Conservation (phyloP, 306 rosid genomes). For the Lagenaria siceraria region DNA sequence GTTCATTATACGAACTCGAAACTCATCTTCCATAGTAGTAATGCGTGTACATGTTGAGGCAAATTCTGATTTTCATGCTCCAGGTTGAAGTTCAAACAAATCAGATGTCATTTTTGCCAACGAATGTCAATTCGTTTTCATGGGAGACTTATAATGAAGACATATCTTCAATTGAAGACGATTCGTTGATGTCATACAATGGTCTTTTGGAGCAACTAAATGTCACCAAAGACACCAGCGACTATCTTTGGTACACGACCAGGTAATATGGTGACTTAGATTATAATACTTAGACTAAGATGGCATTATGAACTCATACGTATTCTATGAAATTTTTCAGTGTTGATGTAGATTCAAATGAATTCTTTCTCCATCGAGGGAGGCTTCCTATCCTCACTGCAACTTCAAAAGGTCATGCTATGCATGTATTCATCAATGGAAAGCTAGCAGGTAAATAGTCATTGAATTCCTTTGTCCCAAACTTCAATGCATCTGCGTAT, state of each 20-base stretch:
- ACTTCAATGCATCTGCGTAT: neutral
- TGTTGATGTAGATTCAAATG: slow-evolving; percentile 46
- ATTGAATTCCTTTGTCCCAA: neutral
- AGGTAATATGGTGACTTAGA: slow-evolving; percentile 27
- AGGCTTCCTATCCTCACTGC: slow-evolving; percentile 46
- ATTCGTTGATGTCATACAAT: slow-evolving; percentile 22
- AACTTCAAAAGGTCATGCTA: slow-evolving; percentile 60
- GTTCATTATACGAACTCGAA: too few relatives aligned
- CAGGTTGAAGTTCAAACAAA: slow-evolving; percentile 45
- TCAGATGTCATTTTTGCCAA: slow-evolving; percentile 4
- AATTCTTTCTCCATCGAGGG: slow-evolving; percentile 44
- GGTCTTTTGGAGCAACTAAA: slow-evolving; percentile 71
- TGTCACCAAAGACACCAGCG: slow-evolving; percentile 52
- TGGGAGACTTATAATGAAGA: slow-evolving; percentile 65
- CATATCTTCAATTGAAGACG: slow-evolving; percentile 29
- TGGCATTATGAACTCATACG: neutral
- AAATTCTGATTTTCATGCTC: neutral
- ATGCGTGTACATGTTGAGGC: neutral
- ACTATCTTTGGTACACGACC: slow-evolving; percentile 83
- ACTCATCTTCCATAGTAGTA: neutral
- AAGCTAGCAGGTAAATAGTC: slow-evolving; percentile 39
- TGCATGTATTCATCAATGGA: slow-evolving; percentile 72
- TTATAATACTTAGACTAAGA: neutral
- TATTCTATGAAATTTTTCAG: slow-evolving; percentile 24
- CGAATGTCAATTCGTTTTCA: slow-evolving; percentile 17